Conservation (phyloP, 192 early-diverging fungal genomes). For the Glomus cerebriforme region DNA sequence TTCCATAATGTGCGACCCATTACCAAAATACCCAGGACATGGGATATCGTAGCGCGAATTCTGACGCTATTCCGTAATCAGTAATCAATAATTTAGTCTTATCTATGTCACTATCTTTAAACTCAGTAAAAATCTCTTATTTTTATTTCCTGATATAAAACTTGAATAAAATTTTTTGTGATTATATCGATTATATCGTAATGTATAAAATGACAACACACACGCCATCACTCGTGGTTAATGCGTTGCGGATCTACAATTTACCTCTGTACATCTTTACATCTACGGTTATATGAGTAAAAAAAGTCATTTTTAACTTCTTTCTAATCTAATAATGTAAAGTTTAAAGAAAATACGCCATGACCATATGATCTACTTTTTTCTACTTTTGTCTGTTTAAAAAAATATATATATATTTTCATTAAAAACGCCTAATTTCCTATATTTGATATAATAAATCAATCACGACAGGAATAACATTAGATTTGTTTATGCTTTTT, state of each 20-base stretch:
- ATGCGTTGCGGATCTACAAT: not conserved
- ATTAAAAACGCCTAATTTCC: not conserved
- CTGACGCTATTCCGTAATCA: not conserved
- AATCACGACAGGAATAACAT: not conserved
- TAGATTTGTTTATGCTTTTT: not conserved
- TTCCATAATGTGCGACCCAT: not conserved
- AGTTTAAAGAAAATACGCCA: not conserved
- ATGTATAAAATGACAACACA: not conserved
- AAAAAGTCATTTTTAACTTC: no score
- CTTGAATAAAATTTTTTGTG: no score
- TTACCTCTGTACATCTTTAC: not conserved
- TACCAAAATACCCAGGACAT: not conserved
- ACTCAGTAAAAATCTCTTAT: no score
- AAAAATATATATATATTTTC: no score
- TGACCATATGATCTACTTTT: not conserved
- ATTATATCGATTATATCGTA: not conserved
- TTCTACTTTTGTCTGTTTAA: not conserved
- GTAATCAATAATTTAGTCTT: not conserved
- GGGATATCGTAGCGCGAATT: not conserved
- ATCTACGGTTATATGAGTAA: no score
- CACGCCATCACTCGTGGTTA: not conserved
- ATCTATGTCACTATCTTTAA: not conserved
- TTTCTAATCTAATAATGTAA: no score
- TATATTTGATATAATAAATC: not conserved
- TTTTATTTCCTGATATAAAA: no score